These are phyloP conservation scores for Strigomonas oncopelti DNA, from an alignment of 208 protist genomes.

Conservation along the genomic window DNA sequence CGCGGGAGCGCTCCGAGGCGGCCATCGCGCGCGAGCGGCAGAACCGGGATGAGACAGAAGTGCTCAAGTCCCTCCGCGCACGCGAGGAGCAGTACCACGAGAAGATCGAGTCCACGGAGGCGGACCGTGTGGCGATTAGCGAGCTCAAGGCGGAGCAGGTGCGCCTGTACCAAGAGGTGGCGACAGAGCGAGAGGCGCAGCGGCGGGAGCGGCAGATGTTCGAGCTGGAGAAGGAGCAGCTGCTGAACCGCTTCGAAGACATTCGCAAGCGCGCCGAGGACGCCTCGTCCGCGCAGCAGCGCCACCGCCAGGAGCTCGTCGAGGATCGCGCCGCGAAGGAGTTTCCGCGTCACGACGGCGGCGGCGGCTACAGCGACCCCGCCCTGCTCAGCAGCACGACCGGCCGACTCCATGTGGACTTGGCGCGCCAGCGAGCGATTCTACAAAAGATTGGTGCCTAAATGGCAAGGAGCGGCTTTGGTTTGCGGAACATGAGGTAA, in stretches of 20 bases:
- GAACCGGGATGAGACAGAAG: constrained; percentile 68
- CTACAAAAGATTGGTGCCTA: constrained; percentile 46
- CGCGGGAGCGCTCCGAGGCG: constrained; percentile 67
- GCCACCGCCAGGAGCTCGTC: constrained; percentile 47
- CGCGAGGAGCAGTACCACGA: constrained; percentile 70
- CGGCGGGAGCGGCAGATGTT: constrained; percentile 69
- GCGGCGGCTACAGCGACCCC: neutral
- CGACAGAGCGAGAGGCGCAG: constrained; percentile 60
- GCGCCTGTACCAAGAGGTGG: constrained; percentile 42
- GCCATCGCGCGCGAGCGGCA: constrained; percentile 67
- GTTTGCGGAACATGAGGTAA: no score
- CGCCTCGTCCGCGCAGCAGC: constrained; percentile 45
- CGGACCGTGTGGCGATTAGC: constrained; percentile 43
- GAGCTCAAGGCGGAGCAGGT: constrained; percentile 63
- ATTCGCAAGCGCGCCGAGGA: constrained; percentile 70
- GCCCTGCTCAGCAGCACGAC: constrained; percentile 23
- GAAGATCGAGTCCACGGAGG: constrained; percentile 65
- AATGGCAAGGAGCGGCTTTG: neutral
- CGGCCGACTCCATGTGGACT: constrained; percentile 72
- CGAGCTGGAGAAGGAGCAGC: constrained; percentile 72
- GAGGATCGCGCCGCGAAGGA: constrained; percentile 20
- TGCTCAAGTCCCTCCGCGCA: constrained; percentile 65
- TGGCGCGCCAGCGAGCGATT: constrained; percentile 77
- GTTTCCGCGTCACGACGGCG: neutral
- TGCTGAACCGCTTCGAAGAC: constrained; percentile 65